Evolutionary conservation across 1,284 basidiomycete genomes (phyloP), one percentile per base, ranked within the genome.

Genomic region (Laetiporus sulphureus): DNA sequence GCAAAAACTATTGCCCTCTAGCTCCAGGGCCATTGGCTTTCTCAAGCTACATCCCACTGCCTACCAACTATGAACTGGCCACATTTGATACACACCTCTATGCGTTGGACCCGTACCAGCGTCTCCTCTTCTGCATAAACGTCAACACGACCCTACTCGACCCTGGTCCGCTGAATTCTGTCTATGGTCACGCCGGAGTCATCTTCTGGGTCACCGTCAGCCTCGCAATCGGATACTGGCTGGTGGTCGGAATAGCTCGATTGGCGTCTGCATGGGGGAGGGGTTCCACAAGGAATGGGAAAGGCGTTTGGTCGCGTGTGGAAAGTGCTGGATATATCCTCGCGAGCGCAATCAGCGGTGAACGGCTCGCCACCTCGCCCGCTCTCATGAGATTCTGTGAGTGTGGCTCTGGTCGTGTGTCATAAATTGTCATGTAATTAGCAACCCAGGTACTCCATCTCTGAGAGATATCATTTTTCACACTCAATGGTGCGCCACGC

Each of bases 391-490:
- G 94, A 41, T 98, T 94, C 56, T 83, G 91, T 91, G 53, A 56
- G 77, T 69, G 38, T 29, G 35, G 38, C 16, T 22, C 29, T 20
- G 19, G 18, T 22, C 29, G 16, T 42, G 37, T 32, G 31, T 32
- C 10, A 7, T 6, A 15, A 2, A 21, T 13, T 11, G 13, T 27
- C 24, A 16, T 21, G 46, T 42, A 36, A 27, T 44, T 31, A 43
- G 33, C 52, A 32, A 40, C 44, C 21, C 35, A 91, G 91, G 87
- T 48, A 97, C 95, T 0, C 94, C 95, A 1, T 91, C 91, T 4
- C 71, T 94, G 65, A 76, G 93, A 47, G 95, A 99, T 62, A 78
- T 99, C 45, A 75, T 97, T 39, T 86, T 91, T 57, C 91, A 95
- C 57, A 87, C 92, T 0, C 93, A 97, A 55, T 98, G 85, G 83